Conservation (phyloP, 1,139 yeast species). For the Meyerozyma athensensis region DNA sequence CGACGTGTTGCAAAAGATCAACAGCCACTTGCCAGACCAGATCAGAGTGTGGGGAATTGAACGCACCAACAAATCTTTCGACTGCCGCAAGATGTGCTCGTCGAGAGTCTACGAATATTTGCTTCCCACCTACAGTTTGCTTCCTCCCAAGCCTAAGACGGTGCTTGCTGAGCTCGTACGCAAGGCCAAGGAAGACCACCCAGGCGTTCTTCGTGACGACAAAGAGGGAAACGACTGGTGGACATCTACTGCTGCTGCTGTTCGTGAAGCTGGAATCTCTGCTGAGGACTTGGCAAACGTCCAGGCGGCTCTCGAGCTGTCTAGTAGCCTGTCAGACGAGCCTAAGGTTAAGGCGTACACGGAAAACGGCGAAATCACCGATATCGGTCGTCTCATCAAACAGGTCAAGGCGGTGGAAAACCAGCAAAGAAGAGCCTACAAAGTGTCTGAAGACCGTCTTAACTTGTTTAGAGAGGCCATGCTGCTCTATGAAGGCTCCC, state of each 20-base stretch:
- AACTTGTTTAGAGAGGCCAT: constrained; percentile 62
- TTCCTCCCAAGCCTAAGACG: constrained; percentile 83
- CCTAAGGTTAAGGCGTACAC: constrained; percentile 18
- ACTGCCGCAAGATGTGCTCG: constrained; percentile 92
- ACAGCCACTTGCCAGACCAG: constrained; percentile 71
- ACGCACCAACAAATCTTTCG: constrained; percentile 86
- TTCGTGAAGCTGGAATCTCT: constrained; percentile 42
- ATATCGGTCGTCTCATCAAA: constrained; percentile 44
- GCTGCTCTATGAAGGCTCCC: constrained; percentile 75
- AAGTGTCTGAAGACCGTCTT: constrained; percentile 60
- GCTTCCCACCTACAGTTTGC: constrained; percentile 82
- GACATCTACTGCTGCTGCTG: constrained; percentile 46
- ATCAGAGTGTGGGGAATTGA: constrained; percentile 92
- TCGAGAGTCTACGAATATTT: constrained; percentile 91
- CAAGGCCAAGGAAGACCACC: constrained; percentile 48
- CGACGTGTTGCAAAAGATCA: constrained; percentile 71
- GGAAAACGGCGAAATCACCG: constrained; percentile 35
- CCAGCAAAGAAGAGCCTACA: constrained; percentile 60
- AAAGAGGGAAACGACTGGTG: constrained; percentile 72
- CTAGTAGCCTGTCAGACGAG: constrained; percentile 12
- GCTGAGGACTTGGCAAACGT: constrained; percentile 36
- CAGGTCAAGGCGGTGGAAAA: constrained; percentile 65
- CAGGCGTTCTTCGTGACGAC: constrained; percentile 59
- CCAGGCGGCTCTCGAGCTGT: constrained; percentile 15
- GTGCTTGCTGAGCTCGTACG: constrained; percentile 56